A percentile compares a stretch with the other conserved stretches of the same genome.
Conservation (phyloP, 345 rosid genomes). For the Sonneratia alba region DNA sequence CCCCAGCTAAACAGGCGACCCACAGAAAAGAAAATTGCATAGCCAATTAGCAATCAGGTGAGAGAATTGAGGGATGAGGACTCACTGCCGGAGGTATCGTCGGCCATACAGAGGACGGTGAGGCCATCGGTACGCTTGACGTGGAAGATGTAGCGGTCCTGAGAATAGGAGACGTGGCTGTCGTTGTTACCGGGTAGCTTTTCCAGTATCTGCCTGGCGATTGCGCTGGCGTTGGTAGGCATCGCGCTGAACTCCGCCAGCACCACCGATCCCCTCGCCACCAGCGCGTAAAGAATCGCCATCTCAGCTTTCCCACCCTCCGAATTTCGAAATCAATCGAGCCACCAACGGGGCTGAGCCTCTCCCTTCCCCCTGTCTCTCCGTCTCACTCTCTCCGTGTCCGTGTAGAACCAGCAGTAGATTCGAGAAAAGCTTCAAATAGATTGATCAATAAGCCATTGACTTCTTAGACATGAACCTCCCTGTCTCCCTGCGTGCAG, state of each 20-base stretch:
- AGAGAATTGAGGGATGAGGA: not conserved
- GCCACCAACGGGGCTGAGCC: too few species aligned
- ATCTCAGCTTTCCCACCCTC: constrained; percentile 17
- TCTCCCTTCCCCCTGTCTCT: too few species aligned
- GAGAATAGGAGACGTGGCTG: constrained; percentile 80
- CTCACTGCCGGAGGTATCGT: constrained; percentile 79
- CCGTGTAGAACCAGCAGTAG: too few species aligned
- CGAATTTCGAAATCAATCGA: not conserved
- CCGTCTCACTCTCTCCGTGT: too few species aligned
- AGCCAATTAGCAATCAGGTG: not conserved
- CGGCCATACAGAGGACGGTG: constrained; percentile 96
- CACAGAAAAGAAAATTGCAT: not conserved
- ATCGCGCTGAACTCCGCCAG: constrained; percentile 78
- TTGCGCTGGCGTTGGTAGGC: constrained; percentile 69
- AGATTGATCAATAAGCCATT: too few species aligned
- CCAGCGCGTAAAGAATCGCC: constrained; percentile 87
- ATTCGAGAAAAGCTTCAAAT: too few species aligned
- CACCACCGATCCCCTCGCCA: constrained; percentile 82
- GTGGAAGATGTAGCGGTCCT: constrained; percentile 86
- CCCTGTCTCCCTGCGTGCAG: too few species aligned
- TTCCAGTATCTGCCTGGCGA: constrained; percentile 75
- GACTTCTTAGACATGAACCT: too few species aligned
- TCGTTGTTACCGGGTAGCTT: constrained; percentile 67
- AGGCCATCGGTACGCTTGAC: constrained; percentile 97
- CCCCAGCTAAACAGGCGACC: not conserved